A percentile compares a stretch with the other conserved stretches of the same genome.
Conservation (phyloP, 345 rosid genomes). For the Aquilaria yunnanensis region DNA sequence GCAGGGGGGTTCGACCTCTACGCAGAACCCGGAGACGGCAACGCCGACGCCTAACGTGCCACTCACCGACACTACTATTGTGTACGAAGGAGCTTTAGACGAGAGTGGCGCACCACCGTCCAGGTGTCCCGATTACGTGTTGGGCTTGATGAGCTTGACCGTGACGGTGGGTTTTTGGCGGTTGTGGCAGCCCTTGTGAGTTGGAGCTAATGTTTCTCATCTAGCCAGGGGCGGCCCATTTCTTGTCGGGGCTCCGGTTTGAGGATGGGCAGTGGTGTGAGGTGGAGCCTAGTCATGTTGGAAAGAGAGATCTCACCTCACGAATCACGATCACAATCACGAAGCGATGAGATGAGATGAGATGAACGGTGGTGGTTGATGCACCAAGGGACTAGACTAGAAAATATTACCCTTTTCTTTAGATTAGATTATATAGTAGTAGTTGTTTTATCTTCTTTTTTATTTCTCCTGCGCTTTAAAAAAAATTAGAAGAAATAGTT, state of each 20-base stretch:
- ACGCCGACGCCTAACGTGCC: conserved; percentile 3
- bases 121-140: conserved; percentile 10
- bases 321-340: too few relatives aligned
- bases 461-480: too few relatives aligned
- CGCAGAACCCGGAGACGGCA: conserved; percentile 10
- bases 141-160: conserved; percentile 18
- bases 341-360: too few relatives aligned
- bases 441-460: too few relatives aligned
- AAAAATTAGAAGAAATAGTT: too few relatives aligned
- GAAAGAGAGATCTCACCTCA: conserved; percentile 23
- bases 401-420: not conserved
- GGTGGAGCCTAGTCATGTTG: conserved; percentile 27
- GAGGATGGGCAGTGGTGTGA: conserved; percentile 23
- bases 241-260: not conserved
- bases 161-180: conserved; percentile 36
- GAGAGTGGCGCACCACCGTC: conserved; percentile 40
- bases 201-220: conserved; percentile 5
- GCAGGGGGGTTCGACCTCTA: conserved; percentile 24
- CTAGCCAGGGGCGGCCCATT: conserved; percentile 5
- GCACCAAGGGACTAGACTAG: too few relatives aligned
- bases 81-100: conserved; percentile 60
- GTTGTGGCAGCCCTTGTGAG: conserved; percentile 32
- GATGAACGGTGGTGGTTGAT: too few relatives aligned
- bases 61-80: conserved; percentile 38
- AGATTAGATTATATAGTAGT: too few relatives aligned